Evolutionary conservation across 2,329 filamentous ascomycete genomes (phyloP).

Genomic region (Trichoderma breve): DNA sequence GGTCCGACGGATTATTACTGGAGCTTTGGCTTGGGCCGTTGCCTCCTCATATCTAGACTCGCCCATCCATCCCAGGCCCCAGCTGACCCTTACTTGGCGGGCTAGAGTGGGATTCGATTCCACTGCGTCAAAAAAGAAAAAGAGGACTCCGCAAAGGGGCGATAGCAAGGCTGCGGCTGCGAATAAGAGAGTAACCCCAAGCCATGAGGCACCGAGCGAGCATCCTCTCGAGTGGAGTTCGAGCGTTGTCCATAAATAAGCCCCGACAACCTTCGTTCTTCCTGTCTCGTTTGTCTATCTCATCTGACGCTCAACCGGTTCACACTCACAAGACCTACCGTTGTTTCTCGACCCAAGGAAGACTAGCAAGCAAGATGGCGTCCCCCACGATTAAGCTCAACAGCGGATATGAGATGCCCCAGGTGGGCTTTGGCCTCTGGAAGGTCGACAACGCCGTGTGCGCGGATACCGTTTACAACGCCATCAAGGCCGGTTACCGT

Average conservation of each 20-base stretch:
- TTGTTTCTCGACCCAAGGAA: conserved; percentile 16
- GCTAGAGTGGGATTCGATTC: background rate
- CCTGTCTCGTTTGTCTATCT: background rate
- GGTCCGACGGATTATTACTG: conserved; percentile 13
- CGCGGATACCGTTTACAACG: conserved; percentile 76
- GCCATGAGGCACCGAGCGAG: conserved; percentile 8
- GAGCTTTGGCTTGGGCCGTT: background rate
- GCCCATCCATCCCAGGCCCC: conserved; percentile 6
- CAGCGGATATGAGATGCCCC: conserved; percentile 68
- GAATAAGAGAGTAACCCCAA: background rate
- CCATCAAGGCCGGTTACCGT: conserved; percentile 62
- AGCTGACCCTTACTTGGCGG: conserved; percentile 16
- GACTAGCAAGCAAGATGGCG: conserved; percentile 33
- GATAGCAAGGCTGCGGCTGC: conserved; percentile 13
- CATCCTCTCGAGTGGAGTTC: conserved; percentile 16
- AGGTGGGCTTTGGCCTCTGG: conserved; percentile 78
- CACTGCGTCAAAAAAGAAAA: background rate
- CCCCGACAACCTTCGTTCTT: conserved; percentile 3
- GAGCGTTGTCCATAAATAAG: conserved; percentile 16
- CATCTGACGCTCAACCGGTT: background rate
- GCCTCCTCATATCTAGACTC: conserved; percentile 3
- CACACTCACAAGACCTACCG: background rate
- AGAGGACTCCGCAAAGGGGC: background rate
- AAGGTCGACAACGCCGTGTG: conserved; percentile 74
- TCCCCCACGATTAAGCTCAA: conserved; percentile 57